A percentile compares a stretch with the other conserved stretches of the same genome.
phyloP scores from a whole-genome alignment of 345 rosid species.

The Psidium friedrichsthalianum region DNA sequence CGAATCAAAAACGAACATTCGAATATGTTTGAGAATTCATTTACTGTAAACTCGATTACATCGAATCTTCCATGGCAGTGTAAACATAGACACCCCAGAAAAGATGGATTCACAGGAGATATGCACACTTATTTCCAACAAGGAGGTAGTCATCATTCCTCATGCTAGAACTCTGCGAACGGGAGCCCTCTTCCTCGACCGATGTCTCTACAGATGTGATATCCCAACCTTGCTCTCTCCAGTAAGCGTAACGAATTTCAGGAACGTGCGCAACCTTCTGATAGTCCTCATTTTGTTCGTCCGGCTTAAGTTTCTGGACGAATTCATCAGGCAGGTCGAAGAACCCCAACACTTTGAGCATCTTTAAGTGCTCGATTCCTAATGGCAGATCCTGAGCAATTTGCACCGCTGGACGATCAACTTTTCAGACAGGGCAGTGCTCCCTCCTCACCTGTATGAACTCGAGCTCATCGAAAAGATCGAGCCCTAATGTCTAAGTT shows the following conservation, averaged over 20 bases:
- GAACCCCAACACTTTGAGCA: constrained; percentile 19
- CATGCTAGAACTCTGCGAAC: neutral
- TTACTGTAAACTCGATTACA: neutral
- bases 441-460: constrained; percentile 9
- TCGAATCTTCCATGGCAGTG: neutral
- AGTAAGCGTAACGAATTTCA: constrained; percentile 14
- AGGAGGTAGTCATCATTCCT: constrained; percentile 4
- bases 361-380: constrained; percentile 17
- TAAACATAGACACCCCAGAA: neutral
- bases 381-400: constrained; percentile 10
- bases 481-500: constrained; percentile 21
- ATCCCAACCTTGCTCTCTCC: constrained; percentile 24
- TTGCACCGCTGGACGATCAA: constrained; percentile 14
- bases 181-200: neutral
- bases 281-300: constrained; percentile 7
- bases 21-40: neutral
- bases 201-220: constrained; percentile 8
- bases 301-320: constrained; percentile 8
- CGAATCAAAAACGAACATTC: neutral
- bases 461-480: constrained; percentile 15
- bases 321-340: constrained; percentile 22
- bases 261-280: constrained; percentile 14
- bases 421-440: constrained; percentile 19
- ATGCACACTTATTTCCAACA: constrained; percentile 4
- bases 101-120: neutral